Evolutionary conservation across 768 basidiomycete genomes (phyloP).

Genomic region (Russula brevipes): DNA sequence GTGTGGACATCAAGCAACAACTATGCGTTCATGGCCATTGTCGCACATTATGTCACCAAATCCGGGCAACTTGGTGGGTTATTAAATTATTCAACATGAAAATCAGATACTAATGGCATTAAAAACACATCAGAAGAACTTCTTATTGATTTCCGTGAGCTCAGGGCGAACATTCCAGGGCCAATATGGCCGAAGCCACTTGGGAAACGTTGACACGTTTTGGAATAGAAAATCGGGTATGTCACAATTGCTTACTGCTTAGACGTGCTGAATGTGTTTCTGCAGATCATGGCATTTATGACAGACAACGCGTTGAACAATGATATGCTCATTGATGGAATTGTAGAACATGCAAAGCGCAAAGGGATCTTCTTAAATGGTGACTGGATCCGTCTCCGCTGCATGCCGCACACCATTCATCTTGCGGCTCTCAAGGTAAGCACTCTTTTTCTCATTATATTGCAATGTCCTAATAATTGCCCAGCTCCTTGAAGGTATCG

Average conservation of each 20-base stretch:
- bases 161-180: background rate
- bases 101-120: too few species aligned
- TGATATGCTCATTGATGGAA: background rate
- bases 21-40: background rate
- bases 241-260: too few species aligned
- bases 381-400: background rate
- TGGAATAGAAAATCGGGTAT: too few species aligned
- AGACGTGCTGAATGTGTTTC: background rate
- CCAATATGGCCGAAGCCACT: too few species aligned
- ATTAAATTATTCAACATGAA: background rate
- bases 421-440: background rate
- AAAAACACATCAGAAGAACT: background rate
- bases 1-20: background rate
- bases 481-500: background rate
- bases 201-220: too few species aligned
- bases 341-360: too few species aligned
- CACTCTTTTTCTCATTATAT: background rate
- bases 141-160: background rate
- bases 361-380: too few species aligned
- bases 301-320: background rate
- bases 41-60: background rate
- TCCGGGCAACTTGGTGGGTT: background rate
- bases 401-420: background rate
- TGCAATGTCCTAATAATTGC: too few species aligned
- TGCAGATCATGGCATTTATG: background rate